A percentile compares a stretch with the other conserved stretches of the same genome.
Evolutionary conservation across 164 flowering plant species (phyloP).

Genomic region (Echeveria elegans): DNA sequence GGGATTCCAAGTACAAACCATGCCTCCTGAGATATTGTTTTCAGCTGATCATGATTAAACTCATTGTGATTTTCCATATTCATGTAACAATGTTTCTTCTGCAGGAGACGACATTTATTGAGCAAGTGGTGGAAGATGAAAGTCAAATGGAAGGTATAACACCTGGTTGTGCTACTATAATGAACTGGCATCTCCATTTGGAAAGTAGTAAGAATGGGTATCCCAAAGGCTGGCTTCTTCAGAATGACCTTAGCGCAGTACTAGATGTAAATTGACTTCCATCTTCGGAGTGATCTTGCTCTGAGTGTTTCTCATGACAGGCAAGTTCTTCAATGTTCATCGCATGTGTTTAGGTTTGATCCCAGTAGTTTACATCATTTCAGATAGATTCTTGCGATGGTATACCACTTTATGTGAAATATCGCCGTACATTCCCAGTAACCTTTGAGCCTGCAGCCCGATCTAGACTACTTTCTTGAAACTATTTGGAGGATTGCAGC

Average conservation of each 20-base stretch:
- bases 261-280: constrained; percentile 18
- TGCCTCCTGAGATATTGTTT: neutral
- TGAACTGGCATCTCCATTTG: constrained; percentile 96
- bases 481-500: neutral
- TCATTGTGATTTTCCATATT: neutral
- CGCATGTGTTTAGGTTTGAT: neutral
- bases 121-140: constrained; percentile 89
- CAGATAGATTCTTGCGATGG: neutral
- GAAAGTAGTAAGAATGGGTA: constrained; percentile 42
- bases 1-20: constrained; percentile 70
- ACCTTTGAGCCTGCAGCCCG: neutral
- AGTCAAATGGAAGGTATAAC: constrained; percentile 82
- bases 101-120: constrained; percentile 92
- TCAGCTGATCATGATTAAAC: neutral
- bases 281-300: neutral
- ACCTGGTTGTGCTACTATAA: constrained; percentile 46
- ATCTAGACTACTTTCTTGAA: neutral
- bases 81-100: neutral
- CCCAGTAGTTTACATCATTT: neutral
- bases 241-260: constrained; percentile 52
- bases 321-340: neutral
- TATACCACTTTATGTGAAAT: neutral
- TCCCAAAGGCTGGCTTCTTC: constrained; percentile 77
- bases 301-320: neutral
- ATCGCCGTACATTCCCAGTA: neutral